These are phyloP conservation scores for Trichoderma polysporum DNA, from an alignment of 2,329 filamentous ascomycete species.

Conservation along the genomic window DNA sequence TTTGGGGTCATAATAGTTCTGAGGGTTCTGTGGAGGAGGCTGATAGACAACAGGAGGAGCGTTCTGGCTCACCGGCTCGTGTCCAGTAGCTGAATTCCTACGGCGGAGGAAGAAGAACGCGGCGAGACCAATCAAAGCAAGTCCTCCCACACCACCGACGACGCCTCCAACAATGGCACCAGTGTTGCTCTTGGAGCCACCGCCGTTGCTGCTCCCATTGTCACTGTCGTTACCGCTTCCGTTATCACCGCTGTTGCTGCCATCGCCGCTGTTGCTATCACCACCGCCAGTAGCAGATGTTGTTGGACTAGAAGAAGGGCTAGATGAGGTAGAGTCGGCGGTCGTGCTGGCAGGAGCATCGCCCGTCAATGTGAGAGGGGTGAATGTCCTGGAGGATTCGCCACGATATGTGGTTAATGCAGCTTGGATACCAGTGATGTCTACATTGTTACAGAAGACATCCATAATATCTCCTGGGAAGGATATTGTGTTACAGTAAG, in stretches of 20 bases:
- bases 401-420: slow-evolving; percentile 44
- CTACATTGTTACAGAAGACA: slow-evolving; percentile 44
- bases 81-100: slow-evolving; percentile 28
- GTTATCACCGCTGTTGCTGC: slow-evolving; percentile 2
- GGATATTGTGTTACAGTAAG: slow-evolving; percentile 48
- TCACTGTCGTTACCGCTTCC: background rate
- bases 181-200: slow-evolving; percentile 22
- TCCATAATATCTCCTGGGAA: slow-evolving; percentile 44
- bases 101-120: slow-evolving; percentile 35
- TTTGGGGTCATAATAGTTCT: slow-evolving; percentile 32
- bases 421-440: slow-evolving; percentile 35
- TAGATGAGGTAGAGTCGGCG: slow-evolving; percentile 5
- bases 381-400: slow-evolving; percentile 35
- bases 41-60: slow-evolving; percentile 24
- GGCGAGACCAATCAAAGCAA: slow-evolving; percentile 33
- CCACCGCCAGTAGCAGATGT: background rate
- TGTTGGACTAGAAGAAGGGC: background rate
- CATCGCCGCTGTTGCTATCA: background rate
- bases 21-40: slow-evolving; percentile 22
- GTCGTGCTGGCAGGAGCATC: background rate
- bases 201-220: slow-evolving; percentile 7
- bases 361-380: slow-evolving; percentile 17
- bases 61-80: slow-evolving; percentile 19
- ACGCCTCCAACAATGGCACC: slow-evolving; percentile 42
- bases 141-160: slow-evolving; percentile 37